phyloP scores from a whole-genome alignment of 371 early-diverging fungal genomes.

The Mucor irregularis region DNA sequence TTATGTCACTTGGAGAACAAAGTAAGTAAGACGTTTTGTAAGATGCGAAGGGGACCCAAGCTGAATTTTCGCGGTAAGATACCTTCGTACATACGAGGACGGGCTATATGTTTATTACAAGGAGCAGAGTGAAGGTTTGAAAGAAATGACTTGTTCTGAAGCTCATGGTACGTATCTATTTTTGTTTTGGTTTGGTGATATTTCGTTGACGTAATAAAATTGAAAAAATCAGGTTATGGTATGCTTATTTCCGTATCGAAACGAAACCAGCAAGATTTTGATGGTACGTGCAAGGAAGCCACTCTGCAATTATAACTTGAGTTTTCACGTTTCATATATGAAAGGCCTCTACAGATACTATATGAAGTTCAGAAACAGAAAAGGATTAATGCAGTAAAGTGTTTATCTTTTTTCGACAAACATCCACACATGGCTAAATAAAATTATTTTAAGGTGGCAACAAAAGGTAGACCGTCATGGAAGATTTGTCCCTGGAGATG shows the following conservation, averaged over 20 bases:
- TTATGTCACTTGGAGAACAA: constrained; percentile 38
- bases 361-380: constrained; percentile 50
- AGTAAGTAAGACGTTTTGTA: constrained; percentile 26
- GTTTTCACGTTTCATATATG: too few species aligned
- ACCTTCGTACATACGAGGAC: constrained; percentile 44
- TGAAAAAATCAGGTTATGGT: constrained; percentile 51
- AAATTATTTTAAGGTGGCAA: constrained; percentile 48
- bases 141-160: constrained; percentile 53
- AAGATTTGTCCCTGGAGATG: constrained; percentile 45
- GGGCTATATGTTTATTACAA: constrained; percentile 52
- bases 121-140: constrained; percentile 36
- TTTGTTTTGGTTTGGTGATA: background rate
- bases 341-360: constrained; percentile 57
- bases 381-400: constrained; percentile 57
- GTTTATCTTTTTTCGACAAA: background rate
- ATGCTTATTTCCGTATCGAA: constrained; percentile 63
- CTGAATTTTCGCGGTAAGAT: too few species aligned
- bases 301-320: constrained; percentile 5
- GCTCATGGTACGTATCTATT: constrained; percentile 49
- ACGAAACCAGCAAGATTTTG: constrained; percentile 62
- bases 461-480: constrained; percentile 42
- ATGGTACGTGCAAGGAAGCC: constrained; percentile 38
- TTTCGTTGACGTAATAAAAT: too few species aligned
- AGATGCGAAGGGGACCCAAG: too few species aligned
- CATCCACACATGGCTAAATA: background rate